Conservation (phyloP, 441 rosid species). For the Iberis amara region DNA sequence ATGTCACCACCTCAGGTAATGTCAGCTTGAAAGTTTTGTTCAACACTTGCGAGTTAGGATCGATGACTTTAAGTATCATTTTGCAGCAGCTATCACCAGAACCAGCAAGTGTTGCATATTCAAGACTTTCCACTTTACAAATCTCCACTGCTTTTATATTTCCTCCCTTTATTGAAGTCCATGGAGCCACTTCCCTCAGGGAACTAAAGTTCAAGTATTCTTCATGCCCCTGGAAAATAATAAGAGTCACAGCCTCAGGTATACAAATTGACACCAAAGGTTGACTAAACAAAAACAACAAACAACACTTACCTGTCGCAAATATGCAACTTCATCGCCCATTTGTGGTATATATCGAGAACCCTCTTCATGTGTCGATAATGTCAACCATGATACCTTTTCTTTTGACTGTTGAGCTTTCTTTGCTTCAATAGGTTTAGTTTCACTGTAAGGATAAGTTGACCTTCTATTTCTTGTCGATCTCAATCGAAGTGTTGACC, state of each 20-base stretch:
- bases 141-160: conserved; percentile 73
- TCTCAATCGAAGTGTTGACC: conserved; percentile 60
- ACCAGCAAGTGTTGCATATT: conserved; percentile 75
- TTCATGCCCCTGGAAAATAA: conserved; percentile 81
- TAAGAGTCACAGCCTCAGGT: conserved; percentile 7
- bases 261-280: conserved; percentile 8
- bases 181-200: conserved; percentile 62
- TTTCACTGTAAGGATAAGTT: conserved; percentile 51
- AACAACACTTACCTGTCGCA: conserved; percentile 70
- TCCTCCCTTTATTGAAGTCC: conserved; percentile 55
- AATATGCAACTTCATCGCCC: conserved; percentile 80
- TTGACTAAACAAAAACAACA: conserved; percentile 9
- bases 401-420: conserved; percentile 49
- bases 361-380: conserved; percentile 81
- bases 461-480: conserved; percentile 84
- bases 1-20: conserved; percentile 72
- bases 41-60: conserved; percentile 57
- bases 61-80: conserved; percentile 76
- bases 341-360: conserved; percentile 88
- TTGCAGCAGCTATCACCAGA: conserved; percentile 99
- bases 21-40: conserved; percentile 58
- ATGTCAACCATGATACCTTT: conserved; percentile 76
- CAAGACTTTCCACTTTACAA: conserved; percentile 74
- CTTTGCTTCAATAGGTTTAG: conserved; percentile 47
- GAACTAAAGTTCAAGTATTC: conserved; percentile 50